Evolutionary conservation across 1,284 basidiomycete genomes (phyloP).

Genomic region (Ustilago vetiveriae): DNA sequence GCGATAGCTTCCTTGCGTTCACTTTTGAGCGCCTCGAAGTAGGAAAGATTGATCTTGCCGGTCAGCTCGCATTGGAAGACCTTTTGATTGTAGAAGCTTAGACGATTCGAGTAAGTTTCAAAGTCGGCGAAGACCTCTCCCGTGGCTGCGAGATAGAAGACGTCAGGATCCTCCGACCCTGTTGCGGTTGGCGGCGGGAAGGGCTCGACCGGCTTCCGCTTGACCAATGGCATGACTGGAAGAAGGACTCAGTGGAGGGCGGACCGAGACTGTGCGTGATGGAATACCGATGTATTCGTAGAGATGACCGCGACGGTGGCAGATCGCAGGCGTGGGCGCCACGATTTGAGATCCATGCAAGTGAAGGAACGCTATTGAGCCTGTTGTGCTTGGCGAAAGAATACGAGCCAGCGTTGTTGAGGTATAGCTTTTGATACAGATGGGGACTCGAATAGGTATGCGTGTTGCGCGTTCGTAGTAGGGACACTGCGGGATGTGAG

Average conservation of each 20-base stretch:
- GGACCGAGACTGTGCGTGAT: not conserved
- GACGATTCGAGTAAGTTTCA: conserved; percentile 80
- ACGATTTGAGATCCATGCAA: no score
- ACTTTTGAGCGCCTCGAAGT: conserved; percentile 90
- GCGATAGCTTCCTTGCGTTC: conserved; percentile 87
- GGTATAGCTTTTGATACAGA: no score
- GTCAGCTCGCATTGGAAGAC: conserved; percentile 95
- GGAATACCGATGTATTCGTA: no score
- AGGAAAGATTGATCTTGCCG: conserved; percentile 89
- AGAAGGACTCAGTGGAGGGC: not conserved
- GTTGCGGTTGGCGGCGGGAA: conserved; percentile 47
- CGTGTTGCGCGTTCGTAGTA: no score
- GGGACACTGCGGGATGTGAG: no score
- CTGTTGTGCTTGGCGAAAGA: no score
- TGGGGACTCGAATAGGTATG: no score
- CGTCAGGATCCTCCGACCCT: conserved; percentile 58
- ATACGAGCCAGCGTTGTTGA: no score
- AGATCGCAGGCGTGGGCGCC: no score
- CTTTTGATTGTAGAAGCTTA: conserved; percentile 91
- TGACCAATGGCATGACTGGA: conserved; percentile 59
- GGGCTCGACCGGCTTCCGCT: conserved; percentile 60
- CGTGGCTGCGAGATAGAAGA: conserved; percentile 62
- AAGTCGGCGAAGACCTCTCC: conserved; percentile 66
- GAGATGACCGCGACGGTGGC: no score
- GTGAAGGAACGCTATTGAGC: no score